Conservation (phyloP, 2,329 filamentous ascomycete genomes). For the Alternaria sp. region DNA sequence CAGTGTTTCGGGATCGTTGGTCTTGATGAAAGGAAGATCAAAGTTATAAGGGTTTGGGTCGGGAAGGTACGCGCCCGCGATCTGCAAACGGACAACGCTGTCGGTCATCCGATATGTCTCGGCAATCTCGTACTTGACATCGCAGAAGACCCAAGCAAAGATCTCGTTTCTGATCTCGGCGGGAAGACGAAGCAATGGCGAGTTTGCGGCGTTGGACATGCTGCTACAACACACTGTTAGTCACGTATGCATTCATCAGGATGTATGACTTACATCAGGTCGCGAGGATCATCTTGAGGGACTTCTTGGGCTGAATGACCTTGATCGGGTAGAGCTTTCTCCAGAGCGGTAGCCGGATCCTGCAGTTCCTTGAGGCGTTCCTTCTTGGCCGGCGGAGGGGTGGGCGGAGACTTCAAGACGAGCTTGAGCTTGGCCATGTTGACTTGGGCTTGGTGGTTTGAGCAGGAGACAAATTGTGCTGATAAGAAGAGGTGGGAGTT, state of each 20-base stretch:
- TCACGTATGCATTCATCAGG: background rate
- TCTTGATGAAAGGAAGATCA: too few species aligned
- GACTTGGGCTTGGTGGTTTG: too few species aligned
- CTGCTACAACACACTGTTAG: background rate
- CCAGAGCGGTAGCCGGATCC: background rate
- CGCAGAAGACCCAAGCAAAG: too few species aligned
- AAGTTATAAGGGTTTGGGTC: too few species aligned
- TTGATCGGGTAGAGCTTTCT: background rate
- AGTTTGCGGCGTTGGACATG: background rate
- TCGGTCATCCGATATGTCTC: too few species aligned
- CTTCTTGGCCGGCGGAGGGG: background rate
- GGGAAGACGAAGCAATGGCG: background rate
- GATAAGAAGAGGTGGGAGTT: too few species aligned
- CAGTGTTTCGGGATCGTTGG: too few species aligned
- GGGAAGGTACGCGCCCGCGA: too few species aligned
- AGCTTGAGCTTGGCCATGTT: background rate
- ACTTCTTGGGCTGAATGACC: background rate
- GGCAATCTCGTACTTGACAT: too few species aligned
- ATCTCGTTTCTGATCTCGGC: background rate
- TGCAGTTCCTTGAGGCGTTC: background rate
- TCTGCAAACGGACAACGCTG: too few species aligned
- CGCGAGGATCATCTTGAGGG: background rate
- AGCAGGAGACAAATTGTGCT: too few species aligned
- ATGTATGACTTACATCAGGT: background rate
- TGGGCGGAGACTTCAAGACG: too few species aligned